phyloP scores from a whole-genome alignment of 1,284 basidiomycete genomes.

The Microbotryum saponariae region DNA sequence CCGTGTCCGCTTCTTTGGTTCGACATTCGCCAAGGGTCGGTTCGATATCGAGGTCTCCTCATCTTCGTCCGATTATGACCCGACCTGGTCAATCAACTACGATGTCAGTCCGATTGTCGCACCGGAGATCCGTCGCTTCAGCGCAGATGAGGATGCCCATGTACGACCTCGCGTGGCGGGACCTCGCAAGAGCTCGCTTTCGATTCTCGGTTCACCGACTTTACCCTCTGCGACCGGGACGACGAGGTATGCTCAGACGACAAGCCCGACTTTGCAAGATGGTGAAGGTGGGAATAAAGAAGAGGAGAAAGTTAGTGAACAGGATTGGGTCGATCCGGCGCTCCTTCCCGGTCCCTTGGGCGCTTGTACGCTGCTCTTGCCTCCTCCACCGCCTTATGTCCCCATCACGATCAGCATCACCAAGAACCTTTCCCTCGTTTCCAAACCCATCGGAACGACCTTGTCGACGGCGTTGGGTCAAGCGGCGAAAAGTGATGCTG shows the following conservation, averaged over 20 bases:
- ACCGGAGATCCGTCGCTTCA: constrained; percentile 4
- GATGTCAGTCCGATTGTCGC: constrained; percentile 14
- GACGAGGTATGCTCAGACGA: not conserved
- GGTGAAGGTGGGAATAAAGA: not conserved
- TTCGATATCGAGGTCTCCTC: constrained; percentile 19
- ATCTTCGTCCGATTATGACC: too few species aligned
- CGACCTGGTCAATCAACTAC: constrained; percentile 13
- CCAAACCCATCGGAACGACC: constrained; percentile 11
- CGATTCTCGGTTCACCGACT: not conserved
- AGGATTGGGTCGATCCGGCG: constrained; percentile 8
- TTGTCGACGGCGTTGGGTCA: constrained; percentile 13
- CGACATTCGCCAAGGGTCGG: constrained; percentile 8
- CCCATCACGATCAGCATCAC: constrained; percentile 21
- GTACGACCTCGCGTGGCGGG: too few species aligned
- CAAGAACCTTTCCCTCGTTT: constrained; percentile 2
- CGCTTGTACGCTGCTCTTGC: constrained; percentile 23
- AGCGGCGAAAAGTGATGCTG: constrained; percentile 13
- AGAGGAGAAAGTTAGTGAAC: not conserved
- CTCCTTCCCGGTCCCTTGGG: constrained; percentile 17
- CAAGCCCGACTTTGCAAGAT: not conserved
- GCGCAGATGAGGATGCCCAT: constrained; percentile 1
- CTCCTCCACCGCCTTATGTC: constrained; percentile 6
- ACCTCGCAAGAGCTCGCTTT: constrained; percentile 2
- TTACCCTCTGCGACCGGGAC: too few species aligned
- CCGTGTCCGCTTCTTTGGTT: constrained; percentile 22